Base-by-base conservation (phyloP, 2,329 filamentous ascomycete genomes). In the Penicillium italicum region DNA sequence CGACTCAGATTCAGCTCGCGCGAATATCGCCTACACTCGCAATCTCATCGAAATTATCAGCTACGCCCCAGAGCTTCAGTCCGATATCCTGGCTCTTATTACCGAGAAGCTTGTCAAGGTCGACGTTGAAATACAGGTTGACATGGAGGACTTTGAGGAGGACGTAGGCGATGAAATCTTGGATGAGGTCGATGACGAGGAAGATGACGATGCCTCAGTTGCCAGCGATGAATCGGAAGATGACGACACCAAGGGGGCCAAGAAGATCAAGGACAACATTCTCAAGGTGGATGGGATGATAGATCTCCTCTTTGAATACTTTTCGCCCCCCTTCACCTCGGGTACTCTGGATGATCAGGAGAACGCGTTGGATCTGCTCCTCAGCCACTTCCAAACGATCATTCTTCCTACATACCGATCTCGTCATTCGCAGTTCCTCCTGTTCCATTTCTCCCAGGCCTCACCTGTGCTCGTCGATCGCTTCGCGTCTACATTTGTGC, bases 381-480 rank as follows among this genome's bases (percentile, higher is more conserved):
- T 97, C 28, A 84, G 86, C 46, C 91, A 96, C 70, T 99, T 99
- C 68, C 84, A 87, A 58, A 89, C 85, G 69, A 90, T 91, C 67
- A 91, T 99, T 56, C 82, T 99, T 30, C 91, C 92, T 4, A 95
- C 91, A 14, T 91, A 94, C 71, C 90, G 91, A 63, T 96, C 91
- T 24, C 87, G 94, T 33, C 93, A 97, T 72, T 91, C 91, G 0
- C 94, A 99, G 68, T 99, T 97, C 66, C 83, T 99, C 45, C 82
- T 97, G 48, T 99, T 99, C 75, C 93, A 97, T 74, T 97, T 96
- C 70, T 89, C 90, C 16, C 93, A 99, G 73, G 84, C 83, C 55
- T 89, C 90, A 9, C 86, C 89, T 30, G 81, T 83, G 42, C 84
- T 96, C 45, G 87, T 90, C 55, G 90, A 94, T 67, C 84, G 86